Conservation (phyloP, 2,329 filamentous ascomycete species). For the Emericellopsis cladophorae region DNA sequence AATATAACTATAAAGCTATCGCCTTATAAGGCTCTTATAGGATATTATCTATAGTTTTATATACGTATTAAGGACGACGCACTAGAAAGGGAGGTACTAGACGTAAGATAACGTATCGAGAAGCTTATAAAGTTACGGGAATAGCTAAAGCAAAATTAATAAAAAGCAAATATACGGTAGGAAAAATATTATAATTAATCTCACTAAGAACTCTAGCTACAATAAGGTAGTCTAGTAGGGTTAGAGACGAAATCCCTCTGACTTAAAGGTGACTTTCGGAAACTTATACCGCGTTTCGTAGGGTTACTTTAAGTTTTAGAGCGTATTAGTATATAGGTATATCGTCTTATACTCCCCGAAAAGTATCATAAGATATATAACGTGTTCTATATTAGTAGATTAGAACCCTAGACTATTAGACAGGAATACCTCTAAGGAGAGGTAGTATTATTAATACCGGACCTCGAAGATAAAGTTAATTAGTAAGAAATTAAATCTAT, state of each 20-base stretch:
- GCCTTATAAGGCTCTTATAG: too few species aligned
- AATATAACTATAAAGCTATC: too few species aligned
- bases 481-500: slow-evolving; percentile 1
- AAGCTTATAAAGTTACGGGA: neutral
- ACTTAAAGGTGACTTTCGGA: too few species aligned
- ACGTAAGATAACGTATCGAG: neutral
- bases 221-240: too few species aligned
- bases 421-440: slow-evolving; percentile 4
- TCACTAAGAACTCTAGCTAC: neutral
- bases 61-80: neutral
- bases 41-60: neutral
- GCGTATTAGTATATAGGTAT: neutral
- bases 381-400: slow-evolving; percentile 1
- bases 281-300: neutral
- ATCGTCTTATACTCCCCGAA: neutral
- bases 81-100: too few species aligned
- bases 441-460: neutral
- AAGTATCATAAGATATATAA: neutral
- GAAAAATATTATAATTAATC: neutral
- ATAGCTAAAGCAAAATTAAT: too few species aligned
- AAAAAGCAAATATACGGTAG: neutral
- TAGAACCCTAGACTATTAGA: too few species aligned
- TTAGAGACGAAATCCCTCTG: too few species aligned
- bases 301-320: too few species aligned
- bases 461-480: slow-evolving; percentile 1